Conservation (phyloP, 495 filamentous ascomycete species). For the Aspergillus taichungensis region DNA sequence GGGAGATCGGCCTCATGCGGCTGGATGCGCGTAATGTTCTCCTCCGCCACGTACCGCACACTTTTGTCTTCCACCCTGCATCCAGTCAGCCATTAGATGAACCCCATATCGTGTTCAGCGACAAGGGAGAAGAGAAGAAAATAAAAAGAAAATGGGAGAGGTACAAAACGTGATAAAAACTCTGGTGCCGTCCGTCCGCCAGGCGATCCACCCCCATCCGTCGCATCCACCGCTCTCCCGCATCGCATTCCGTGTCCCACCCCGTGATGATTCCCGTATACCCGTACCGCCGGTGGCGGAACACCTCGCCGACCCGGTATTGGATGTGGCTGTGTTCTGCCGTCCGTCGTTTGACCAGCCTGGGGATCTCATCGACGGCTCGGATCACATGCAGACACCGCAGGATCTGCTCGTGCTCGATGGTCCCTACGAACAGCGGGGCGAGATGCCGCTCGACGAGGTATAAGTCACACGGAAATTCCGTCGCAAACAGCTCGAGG, state of each 20-base stretch:
- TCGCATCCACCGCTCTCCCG: conserved; percentile 46
- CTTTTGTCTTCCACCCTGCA: conserved; percentile 60
- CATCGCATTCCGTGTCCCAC: conserved; percentile 61
- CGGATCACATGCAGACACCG: conserved; percentile 50
- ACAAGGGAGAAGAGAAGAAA: background rate
- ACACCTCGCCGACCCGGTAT: conserved; percentile 76
- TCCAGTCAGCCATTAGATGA: conserved; percentile 8
- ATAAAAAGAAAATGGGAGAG: conserved; percentile 37
- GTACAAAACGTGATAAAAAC: conserved; percentile 79
- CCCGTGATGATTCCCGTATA: conserved; percentile 78
- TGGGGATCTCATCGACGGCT: conserved; percentile 51
- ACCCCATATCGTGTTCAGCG: background rate
- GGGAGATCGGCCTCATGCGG: conserved; percentile 39
- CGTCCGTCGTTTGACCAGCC: conserved; percentile 39
- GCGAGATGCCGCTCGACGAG: conserved; percentile 56
- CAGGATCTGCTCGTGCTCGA: conserved; percentile 36
- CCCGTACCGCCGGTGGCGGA: conserved; percentile 70
- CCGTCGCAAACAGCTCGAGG: conserved; percentile 53
- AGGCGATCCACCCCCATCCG: conserved; percentile 56
- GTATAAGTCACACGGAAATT: conserved; percentile 54
- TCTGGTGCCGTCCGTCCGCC: conserved; percentile 56
- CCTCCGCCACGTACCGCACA: conserved; percentile 73
- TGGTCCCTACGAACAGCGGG: conserved; percentile 42
- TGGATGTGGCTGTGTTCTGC: conserved; percentile 37
- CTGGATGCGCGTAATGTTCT: conserved; percentile 64